Evolutionary conservation across 2,329 filamentous ascomycete genomes (phyloP).

Genomic region (Pyrenophora seminiperda): DNA sequence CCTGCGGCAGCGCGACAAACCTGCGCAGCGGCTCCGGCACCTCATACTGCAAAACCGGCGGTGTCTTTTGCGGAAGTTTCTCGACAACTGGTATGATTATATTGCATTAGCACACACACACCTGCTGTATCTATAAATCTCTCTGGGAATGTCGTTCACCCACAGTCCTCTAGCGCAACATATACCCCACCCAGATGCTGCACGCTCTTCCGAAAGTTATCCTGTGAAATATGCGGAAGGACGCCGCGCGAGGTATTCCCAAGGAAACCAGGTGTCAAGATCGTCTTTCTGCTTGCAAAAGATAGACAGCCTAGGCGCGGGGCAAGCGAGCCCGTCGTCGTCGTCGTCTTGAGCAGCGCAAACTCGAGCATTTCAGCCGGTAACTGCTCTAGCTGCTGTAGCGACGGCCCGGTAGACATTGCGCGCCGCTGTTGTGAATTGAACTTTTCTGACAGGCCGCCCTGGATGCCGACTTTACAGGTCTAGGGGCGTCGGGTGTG

Average conservation of each 20-base stretch:
- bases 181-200: conserved; percentile 71
- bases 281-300: conserved; percentile 65
- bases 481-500: not conserved
- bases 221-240: conserved; percentile 86
- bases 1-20: conserved; percentile 74
- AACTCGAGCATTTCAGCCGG: conserved; percentile 54
- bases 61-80: conserved; percentile 56
- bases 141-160: conserved; percentile 44
- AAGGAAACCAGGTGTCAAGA: conserved; percentile 84
- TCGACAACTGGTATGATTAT: conserved; percentile 67
- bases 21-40: conserved; percentile 65
- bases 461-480: not conserved
- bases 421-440: not conserved
- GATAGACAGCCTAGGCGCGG: conserved; percentile 72
- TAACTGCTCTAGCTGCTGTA: conserved; percentile 28
- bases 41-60: conserved; percentile 59
- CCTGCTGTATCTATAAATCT: too few relatives aligned
- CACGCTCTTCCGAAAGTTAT: conserved; percentile 72
- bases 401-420: conserved; percentile 15
- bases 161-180: conserved; percentile 91
- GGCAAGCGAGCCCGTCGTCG: conserved; percentile 46
- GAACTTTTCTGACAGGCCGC: not conserved
- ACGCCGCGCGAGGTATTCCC: conserved; percentile 80
- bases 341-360: conserved; percentile 49
- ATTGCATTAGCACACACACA: conserved; percentile 50